A percentile compares a stretch with the other conserved stretches of the same genome.
Conservation (phyloP, 306 rosid species). For the cucumber (Cucumis sativus) region Cucumber_9930_V3 NC_026660.2:1837001-1837500, state of each 20-base stretch:
- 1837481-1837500: neutral
- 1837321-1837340: neutral
- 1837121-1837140: neutral
- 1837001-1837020: too few species aligned
- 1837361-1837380: neutral
- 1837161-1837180: constrained; percentile 38
- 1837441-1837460: neutral
- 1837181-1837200: constrained; percentile 21
- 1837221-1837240: constrained; percentile 4
- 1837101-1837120: neutral
- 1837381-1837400: neutral
- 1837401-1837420: neutral
- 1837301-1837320: neutral
- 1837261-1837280: constrained; percentile 42
- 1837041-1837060: neutral
- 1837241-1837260: constrained; percentile 32
- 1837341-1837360: neutral
- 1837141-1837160: neutral
- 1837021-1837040: neutral
- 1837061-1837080: neutral
- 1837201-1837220: neutral
- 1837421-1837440: neutral
- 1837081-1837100: neutral
- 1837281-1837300: neutral
- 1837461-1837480: neutral